Evolutionary conservation across 2,329 filamentous ascomycete genomes (phyloP), one percentile per base, ranked within the genome.

Genomic region (Gyromitra esculenta): DNA sequence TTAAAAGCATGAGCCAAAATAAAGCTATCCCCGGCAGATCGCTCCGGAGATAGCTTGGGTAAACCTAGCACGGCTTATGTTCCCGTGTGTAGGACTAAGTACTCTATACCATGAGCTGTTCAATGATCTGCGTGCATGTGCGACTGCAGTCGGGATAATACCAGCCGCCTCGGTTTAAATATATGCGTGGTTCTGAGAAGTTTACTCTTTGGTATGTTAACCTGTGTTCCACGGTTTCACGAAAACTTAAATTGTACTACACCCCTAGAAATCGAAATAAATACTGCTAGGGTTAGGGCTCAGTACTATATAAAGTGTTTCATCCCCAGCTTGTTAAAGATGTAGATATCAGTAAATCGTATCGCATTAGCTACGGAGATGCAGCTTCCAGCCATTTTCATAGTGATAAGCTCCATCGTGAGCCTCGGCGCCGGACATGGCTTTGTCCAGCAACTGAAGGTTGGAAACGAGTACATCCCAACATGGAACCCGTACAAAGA

Each of bases 401-500:
- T 69, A 8, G 41, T 18, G 13, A 18, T 48, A 59, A 69, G 66
- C 13, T 59, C 56, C 15, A 13, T 69, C 4, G 1, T 69, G 5
- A 43, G 66, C 5, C 54, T 69, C 31, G 37, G 31, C 4, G 39
- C 41, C 6, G 66, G 37, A 1, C 80, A 81, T 48, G 80, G 80
- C 39, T 81, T 78, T 45, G 80, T 81, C 6, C 79, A 80, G 59
- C 80, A 81, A 52, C 75, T 81, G 15, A 69, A 70, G 48, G 57
- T 81, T 3, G 79, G 80, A 1, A 77, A 79, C 35, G 78, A 79
- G 45, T 77, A 81, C n/a, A 79, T 81, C 66, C 73, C 80, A 11
- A 78, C 81, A 2, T 81, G 81, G 81, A 81, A 81, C 62, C 81
- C 81, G 1, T 81, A 81, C 66, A 81, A 81, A 59, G 81, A 81